Percentiles rank a stretch among this genome's conserved stretches.
phyloP scores from a whole-genome alignment of 306 rosid genomes.

The Cucurbita argyrosperma region DNA sequence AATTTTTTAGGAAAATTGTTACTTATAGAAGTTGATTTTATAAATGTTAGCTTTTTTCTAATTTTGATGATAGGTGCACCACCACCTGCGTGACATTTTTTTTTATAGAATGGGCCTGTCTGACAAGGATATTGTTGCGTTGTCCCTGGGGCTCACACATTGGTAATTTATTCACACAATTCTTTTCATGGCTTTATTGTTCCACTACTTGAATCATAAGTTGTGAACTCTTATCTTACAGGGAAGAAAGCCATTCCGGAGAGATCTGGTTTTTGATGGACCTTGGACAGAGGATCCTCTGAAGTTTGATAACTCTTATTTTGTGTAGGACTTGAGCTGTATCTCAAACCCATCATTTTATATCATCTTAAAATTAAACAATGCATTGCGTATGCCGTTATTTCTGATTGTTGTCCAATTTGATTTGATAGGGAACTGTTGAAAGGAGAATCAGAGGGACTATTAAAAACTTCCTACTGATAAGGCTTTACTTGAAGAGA shows the following conservation, averaged over 20 bases:
- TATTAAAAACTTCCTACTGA: constrained; percentile 72
- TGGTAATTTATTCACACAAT: constrained; percentile 31
- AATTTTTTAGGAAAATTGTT: background rate
- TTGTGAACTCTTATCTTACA: constrained; percentile 17
- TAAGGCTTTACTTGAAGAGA: constrained; percentile 58
- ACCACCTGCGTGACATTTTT: constrained; percentile 63
- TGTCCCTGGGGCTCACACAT: constrained; percentile 82
- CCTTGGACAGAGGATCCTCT: constrained; percentile 83
- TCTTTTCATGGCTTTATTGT: background rate
- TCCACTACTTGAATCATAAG: background rate
- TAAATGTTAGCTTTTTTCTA: background rate
- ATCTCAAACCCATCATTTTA: background rate
- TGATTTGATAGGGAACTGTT: constrained; percentile 50
- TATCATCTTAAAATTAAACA: constrained; percentile 9
- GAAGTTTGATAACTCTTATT: constrained; percentile 78
- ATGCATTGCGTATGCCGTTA: background rate
- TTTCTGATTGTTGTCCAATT: background rate
- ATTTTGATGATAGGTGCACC: constrained; percentile 35
- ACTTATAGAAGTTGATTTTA: background rate
- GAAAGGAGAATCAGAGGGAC: constrained; percentile 36
- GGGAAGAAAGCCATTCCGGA: constrained; percentile 82
- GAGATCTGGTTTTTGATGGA: constrained; percentile 84
- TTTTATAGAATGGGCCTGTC: constrained; percentile 75
- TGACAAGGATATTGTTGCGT: constrained; percentile 78
- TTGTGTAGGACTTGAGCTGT: constrained; percentile 38